phyloP scores from a whole-genome alignment of 768 basidiomycete genomes.

The Naganishia onofrii region DNA sequence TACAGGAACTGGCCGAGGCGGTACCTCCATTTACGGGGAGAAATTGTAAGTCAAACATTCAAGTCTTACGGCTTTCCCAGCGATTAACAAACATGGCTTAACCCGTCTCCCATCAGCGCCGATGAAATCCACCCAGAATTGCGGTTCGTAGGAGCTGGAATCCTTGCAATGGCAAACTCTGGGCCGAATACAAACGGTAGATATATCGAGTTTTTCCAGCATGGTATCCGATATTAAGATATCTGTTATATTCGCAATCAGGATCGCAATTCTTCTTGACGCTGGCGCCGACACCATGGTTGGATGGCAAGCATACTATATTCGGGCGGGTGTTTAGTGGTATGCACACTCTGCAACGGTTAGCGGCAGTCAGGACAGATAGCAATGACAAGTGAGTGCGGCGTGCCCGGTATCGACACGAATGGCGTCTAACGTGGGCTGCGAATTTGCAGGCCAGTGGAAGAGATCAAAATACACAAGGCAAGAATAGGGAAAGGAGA shows the following conservation, averaged over 20 bases:
- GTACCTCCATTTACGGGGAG: constrained; percentile 54
- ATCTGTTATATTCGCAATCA: constrained; percentile 26
- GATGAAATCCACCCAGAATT: constrained; percentile 89
- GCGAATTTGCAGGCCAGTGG: constrained; percentile 57
- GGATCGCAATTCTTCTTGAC: constrained; percentile 52
- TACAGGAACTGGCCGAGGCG: constrained; percentile 87
- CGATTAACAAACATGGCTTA: background rate
- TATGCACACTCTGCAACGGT: constrained; percentile 84
- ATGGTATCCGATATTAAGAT: constrained; percentile 2
- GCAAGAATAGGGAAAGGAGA: constrained; percentile 55
- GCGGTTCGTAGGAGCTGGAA: constrained; percentile 91
- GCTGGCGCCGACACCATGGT: constrained; percentile 53
- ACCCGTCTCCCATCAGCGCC: constrained; percentile 52
- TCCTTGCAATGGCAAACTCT: constrained; percentile 61
- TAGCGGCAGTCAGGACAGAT: constrained; percentile 88
- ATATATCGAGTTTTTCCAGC: constrained; percentile 19
- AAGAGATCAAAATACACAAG: constrained; percentile 89
- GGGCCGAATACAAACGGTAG: constrained; percentile 56
- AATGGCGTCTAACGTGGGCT: background rate
- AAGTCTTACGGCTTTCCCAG: background rate
- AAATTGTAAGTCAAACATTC: constrained; percentile 56
- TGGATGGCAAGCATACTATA: constrained; percentile 56
- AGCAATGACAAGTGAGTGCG: constrained; percentile 71
- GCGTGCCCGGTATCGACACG: background rate
- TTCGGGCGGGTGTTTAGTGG: constrained; percentile 81